A percentile compares a stretch with the other conserved stretches of the same genome.
Evolutionary conservation across 805 yeast species (phyloP).

Genomic region (Myxozyma neglecta): DNA sequence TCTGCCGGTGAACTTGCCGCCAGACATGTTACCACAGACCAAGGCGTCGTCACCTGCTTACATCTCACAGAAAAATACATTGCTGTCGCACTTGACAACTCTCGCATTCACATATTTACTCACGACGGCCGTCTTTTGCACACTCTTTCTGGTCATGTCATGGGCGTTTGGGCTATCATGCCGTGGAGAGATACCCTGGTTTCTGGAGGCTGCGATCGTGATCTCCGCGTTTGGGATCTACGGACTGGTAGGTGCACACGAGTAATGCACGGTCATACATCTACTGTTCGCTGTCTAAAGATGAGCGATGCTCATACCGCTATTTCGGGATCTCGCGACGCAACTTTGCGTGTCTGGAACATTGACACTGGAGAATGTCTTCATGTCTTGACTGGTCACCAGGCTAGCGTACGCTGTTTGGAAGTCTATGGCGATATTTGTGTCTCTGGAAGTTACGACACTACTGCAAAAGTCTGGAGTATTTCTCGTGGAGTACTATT

Average conservation of each 20-base stretch:
- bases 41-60: constrained; percentile 45
- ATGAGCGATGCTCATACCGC: constrained; percentile 79
- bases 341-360: constrained; percentile 92
- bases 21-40: constrained; percentile 40
- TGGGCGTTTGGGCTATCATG: constrained; percentile 96
- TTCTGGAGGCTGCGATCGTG: constrained; percentile 94
- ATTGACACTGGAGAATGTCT: constrained; percentile 85
- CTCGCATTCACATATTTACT: constrained; percentile 46
- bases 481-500: constrained; percentile 86
- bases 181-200: constrained; percentile 89
- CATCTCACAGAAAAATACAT: constrained; percentile 42
- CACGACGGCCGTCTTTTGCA: constrained; percentile 52
- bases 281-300: constrained; percentile 82
- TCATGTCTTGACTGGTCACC: constrained; percentile 67
- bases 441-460: constrained; percentile 86
- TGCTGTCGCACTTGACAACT: constrained; percentile 47
- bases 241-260: constrained; percentile 80
- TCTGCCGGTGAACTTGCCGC: constrained; percentile 46
- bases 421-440: constrained; percentile 75
- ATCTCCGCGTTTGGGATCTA: constrained; percentile 94
- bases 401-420: constrained; percentile 73
- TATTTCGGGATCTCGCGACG: constrained; percentile 88
- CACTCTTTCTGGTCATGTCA: constrained; percentile 95
- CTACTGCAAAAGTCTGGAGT: constrained; percentile 90
- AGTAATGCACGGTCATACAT: constrained; percentile 85